Evolutionary conservation across 2,329 filamentous ascomycete species (phyloP).

Genomic region (Colletotrichum brevisporum): DNA sequence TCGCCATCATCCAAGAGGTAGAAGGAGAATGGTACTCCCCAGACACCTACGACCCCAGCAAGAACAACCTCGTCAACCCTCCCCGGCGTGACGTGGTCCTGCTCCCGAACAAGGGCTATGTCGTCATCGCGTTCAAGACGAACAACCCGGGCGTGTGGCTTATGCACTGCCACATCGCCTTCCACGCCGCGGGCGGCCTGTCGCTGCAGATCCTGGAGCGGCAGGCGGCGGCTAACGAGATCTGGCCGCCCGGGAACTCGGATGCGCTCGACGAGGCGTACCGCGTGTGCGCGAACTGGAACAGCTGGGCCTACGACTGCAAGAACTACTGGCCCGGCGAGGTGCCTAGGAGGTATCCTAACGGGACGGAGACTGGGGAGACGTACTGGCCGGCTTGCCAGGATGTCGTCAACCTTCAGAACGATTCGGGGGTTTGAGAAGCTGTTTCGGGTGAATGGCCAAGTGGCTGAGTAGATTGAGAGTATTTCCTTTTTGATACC

Average conservation of each 20-base stretch:
- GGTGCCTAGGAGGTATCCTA: not conserved
- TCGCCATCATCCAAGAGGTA: slow-evolving; percentile 57
- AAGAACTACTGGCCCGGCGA: slow-evolving; percentile 33
- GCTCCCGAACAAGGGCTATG: slow-evolving; percentile 57
- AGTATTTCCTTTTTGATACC: too few relatives aligned
- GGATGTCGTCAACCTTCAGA: slow-evolving; percentile 13
- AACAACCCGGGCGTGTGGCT: slow-evolving; percentile 65
- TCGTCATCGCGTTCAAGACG: slow-evolving; percentile 63
- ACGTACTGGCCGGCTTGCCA: slow-evolving; percentile 10
- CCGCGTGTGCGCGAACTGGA: slow-evolving; percentile 24
- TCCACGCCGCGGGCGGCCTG: slow-evolving; percentile 55
- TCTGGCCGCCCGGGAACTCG: slow-evolving; percentile 24
- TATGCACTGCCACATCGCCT: slow-evolving; percentile 64
- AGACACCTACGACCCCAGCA: slow-evolving; percentile 36
- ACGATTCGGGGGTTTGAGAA: slow-evolving; percentile 23
- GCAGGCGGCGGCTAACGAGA: slow-evolving; percentile 10
- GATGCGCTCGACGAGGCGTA: slow-evolving; percentile 3
- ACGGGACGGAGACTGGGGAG: not conserved
- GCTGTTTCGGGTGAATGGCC: not conserved
- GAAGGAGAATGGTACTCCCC: slow-evolving; percentile 32
- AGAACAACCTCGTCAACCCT: slow-evolving; percentile 58
- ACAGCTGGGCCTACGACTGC: slow-evolving; percentile 32
- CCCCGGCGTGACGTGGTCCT: slow-evolving; percentile 66
- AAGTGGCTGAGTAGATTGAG: too few relatives aligned
- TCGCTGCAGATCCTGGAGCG: slow-evolving; percentile 29